Percentiles rank a stretch among this genome's conserved stretches.
Conservation (phyloP, 139 green algal species). For the Limnomonas spitsbergensis region DNA sequence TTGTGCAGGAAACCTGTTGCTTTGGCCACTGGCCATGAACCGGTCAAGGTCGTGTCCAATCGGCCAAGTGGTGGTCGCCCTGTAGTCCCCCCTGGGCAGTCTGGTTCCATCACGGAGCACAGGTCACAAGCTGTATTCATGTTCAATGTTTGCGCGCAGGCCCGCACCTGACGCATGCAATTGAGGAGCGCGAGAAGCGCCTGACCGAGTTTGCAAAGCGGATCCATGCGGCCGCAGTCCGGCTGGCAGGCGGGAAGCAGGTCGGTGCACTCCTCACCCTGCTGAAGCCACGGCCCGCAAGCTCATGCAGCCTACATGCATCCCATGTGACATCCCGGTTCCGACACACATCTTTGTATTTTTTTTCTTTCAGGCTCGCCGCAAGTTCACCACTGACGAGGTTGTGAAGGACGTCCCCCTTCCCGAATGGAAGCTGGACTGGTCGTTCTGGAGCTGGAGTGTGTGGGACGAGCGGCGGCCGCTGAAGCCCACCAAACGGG, state of each 20-base stretch:
- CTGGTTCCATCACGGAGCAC: too few species aligned
- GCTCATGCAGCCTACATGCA: too few species aligned
- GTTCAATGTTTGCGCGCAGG: too few species aligned
- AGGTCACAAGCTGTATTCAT: too few species aligned
- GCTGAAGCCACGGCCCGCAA: too few species aligned
- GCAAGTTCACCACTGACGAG: slow-evolving; percentile 45
- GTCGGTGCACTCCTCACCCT: background rate
- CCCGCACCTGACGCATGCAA: slow-evolving; percentile 27
- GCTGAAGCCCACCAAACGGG: slow-evolving; percentile 18
- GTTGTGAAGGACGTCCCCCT: slow-evolving; percentile 58
- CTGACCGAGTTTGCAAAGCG: slow-evolving; percentile 46
- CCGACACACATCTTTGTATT: too few species aligned
- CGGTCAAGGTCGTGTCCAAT: too few species aligned
- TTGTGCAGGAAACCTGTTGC: too few species aligned
- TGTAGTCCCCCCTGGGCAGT: too few species aligned
- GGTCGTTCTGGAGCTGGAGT: slow-evolving; percentile 29
- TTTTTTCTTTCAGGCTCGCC: slow-evolving; percentile 5
- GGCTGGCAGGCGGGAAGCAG: slow-evolving; percentile 28
- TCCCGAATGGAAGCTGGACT: slow-evolving; percentile 49
- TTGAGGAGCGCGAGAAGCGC: slow-evolving; percentile 47
- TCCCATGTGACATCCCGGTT: too few species aligned
- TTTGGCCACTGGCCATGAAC: too few species aligned
- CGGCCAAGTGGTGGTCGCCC: too few species aligned
- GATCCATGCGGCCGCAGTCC: slow-evolving; percentile 31
- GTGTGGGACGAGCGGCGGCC: slow-evolving; percentile 13